These are phyloP conservation scores for Aspergillus sp. DNA, from an alignment of 2,329 filamentous ascomycete species.

Conservation along the genomic window DNA sequence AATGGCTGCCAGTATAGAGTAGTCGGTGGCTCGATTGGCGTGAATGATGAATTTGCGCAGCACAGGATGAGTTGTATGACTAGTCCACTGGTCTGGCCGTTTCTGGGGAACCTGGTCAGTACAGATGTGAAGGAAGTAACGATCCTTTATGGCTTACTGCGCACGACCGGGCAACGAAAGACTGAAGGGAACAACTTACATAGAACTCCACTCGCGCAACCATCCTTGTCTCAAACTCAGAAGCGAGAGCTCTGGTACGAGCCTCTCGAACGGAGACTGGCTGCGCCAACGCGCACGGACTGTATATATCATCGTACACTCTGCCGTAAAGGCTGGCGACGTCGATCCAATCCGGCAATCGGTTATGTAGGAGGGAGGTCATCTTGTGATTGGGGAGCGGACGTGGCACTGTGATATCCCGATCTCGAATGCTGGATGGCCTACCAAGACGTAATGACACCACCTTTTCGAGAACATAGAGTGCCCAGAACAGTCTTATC, in stretches of 20 bases:
- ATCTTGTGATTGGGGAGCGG: neutral
- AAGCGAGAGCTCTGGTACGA: constrained; percentile 8
- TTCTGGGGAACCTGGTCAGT: neutral
- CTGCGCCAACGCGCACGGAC: constrained; percentile 12
- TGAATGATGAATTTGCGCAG: neutral
- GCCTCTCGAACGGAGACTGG: constrained; percentile 7
- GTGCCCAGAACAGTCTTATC: constrained; percentile 2
- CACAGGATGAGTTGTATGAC: neutral
- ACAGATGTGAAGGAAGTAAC: neutral
- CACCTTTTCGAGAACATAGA: neutral
- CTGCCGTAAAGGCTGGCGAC: constrained; percentile 13
- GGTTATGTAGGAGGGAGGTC: constrained; percentile 4
- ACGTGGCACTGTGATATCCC: constrained; percentile 2
- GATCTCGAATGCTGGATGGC: constrained; percentile 3
- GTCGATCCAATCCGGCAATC: constrained; percentile 7
- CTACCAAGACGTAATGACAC: constrained; percentile 1
- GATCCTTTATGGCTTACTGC: too few relatives aligned
- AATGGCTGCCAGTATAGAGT: constrained; percentile 10
- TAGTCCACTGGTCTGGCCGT: neutral
- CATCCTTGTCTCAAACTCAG: constrained; percentile 7
- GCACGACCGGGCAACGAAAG: neutral
- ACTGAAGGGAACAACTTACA: neutral
- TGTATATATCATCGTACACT: constrained; percentile 15
- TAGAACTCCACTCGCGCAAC: neutral
- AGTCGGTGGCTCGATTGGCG: constrained; percentile 1